These are phyloP conservation scores for Candida pseudocylindracea DNA, from an alignment of 1,139 yeast species.

Conservation along the genomic window DNA sequence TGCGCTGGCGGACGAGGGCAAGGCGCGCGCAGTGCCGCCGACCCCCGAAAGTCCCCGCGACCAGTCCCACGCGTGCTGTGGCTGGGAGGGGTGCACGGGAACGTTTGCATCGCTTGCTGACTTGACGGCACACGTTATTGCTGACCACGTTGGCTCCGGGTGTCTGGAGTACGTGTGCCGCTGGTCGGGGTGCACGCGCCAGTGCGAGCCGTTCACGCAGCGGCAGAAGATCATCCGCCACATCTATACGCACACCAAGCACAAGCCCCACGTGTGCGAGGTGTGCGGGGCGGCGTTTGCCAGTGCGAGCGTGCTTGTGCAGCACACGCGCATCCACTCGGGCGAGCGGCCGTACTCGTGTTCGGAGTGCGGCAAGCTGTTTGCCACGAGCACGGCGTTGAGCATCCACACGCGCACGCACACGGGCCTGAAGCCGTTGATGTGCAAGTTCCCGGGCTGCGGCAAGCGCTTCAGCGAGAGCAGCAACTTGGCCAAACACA, in stretches of 20 bases:
- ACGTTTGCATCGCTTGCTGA: slow-evolving; percentile 24
- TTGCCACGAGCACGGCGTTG: slow-evolving; percentile 30
- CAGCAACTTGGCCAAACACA: slow-evolving; percentile 72
- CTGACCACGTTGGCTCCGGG: slow-evolving; percentile 53
- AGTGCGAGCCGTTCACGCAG: slow-evolving; percentile 42
- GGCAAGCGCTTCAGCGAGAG: slow-evolving; percentile 74
- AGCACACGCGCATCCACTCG: slow-evolving; percentile 71
- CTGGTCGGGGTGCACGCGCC: slow-evolving; percentile 66
- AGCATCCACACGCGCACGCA: slow-evolving; percentile 33
- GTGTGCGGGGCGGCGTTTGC: slow-evolving; percentile 52
- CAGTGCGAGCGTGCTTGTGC: slow-evolving; percentile 38
- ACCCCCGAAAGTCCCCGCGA: slow-evolving; percentile 4
- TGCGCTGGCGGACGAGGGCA: slow-evolving; percentile 1
- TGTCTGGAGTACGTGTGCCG: slow-evolving; percentile 43
- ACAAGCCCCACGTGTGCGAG: slow-evolving; percentile 52
- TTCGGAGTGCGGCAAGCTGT: slow-evolving; percentile 21
- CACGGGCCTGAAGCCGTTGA: slow-evolving; percentile 54
- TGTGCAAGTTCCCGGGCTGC: slow-evolving; percentile 64
- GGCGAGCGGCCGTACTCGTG: slow-evolving; percentile 50
- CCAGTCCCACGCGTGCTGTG: slow-evolving; percentile 17
- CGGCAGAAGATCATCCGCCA: slow-evolving; percentile 76
- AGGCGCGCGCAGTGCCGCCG: slow-evolving; percentile 13
- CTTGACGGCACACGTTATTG: slow-evolving; percentile 47
- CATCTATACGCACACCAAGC: slow-evolving; percentile 69
- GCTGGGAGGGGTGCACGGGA: slow-evolving; percentile 13